phyloP scores from a whole-genome alignment of 2,329 filamentous ascomycete genomes.

The Xylariales sp. region DNA sequence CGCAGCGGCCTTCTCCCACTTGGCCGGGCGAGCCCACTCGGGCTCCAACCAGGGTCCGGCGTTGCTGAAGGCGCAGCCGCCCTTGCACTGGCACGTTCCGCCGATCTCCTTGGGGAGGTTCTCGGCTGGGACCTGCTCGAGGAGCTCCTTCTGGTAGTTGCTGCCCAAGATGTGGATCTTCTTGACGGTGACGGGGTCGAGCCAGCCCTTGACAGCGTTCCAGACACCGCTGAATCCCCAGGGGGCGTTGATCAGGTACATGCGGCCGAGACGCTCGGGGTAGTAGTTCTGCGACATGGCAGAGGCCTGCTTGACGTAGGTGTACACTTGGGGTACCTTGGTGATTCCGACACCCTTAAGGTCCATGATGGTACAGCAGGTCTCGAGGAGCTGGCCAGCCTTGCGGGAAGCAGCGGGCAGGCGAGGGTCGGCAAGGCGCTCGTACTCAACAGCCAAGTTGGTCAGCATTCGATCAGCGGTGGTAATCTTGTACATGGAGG shows the following conservation, averaged over 20 bases:
- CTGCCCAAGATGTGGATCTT: conserved; percentile 91
- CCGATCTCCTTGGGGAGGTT: conserved; percentile 87
- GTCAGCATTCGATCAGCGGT: conserved; percentile 89
- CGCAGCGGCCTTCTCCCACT: conserved; percentile 47
- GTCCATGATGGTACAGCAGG: conserved; percentile 98
- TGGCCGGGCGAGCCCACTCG: conserved; percentile 60
- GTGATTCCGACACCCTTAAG: conserved; percentile 86
- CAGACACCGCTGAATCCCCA: conserved; percentile 92
- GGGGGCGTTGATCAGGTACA: conserved; percentile 97
- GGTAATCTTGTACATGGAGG: conserved; percentile 88
- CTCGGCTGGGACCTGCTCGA: conserved; percentile 80
- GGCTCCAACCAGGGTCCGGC: conserved; percentile 82
- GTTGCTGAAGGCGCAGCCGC: conserved; percentile 83
- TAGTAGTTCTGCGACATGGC: conserved; percentile 98
- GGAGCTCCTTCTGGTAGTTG: conserved; percentile 77
- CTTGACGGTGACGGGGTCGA: conserved; percentile 92
- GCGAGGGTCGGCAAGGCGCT: conserved; percentile 89
- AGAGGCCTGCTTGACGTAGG: conserved; percentile 80
- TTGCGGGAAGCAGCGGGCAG: conserved; percentile 95
- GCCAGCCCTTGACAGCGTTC: conserved; percentile 82
- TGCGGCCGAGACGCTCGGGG: conserved; percentile 89
- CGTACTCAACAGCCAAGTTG: conserved; percentile 96
- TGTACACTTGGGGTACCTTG: conserved; percentile 79
- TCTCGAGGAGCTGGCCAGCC: conserved; percentile 84
- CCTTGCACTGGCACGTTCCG: conserved; percentile 74